phyloP scores from a whole-genome alignment of 352 stramenopile species.

The Phytopythium delawarense region DNA sequence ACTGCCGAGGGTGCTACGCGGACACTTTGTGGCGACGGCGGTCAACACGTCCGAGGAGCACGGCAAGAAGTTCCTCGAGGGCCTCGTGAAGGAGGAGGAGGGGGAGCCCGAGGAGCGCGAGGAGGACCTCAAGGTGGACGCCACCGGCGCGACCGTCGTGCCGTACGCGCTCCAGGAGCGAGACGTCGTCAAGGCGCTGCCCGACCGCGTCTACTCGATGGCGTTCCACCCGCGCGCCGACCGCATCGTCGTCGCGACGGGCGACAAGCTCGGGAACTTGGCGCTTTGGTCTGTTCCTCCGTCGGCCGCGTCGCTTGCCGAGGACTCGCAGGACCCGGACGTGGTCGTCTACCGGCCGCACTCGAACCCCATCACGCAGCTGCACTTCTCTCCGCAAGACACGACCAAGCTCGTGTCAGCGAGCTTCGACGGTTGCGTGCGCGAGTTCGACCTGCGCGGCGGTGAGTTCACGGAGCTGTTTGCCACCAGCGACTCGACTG shows the following conservation, averaged over 20 bases:
- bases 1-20: constrained; percentile 14
- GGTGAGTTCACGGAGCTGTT: constrained; percentile 55
- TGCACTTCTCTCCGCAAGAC: constrained; percentile 51
- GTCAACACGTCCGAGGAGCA: constrained; percentile 28
- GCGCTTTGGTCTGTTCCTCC: constrained; percentile 51
- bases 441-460: constrained; percentile 62
- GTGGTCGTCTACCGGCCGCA: constrained; percentile 72
- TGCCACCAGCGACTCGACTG: constrained; percentile 29
- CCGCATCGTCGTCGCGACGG: constrained; percentile 55
- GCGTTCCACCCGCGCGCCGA: constrained; percentile 66
- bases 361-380: constrained; percentile 49
- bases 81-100: constrained; percentile 25
- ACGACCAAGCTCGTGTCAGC: constrained; percentile 54
- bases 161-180: constrained; percentile 37
- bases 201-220: constrained; percentile 75
- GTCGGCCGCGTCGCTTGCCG: neutral
- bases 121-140: constrained; percentile 35
- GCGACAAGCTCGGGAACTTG: constrained; percentile 76
- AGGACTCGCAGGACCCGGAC: constrained; percentile 15
- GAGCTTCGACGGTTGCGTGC: constrained; percentile 68
- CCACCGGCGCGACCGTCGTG: constrained; percentile 33
- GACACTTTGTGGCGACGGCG: constrained; percentile 22
- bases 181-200: constrained; percentile 70
- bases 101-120: constrained; percentile 31
- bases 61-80: constrained; percentile 36